A percentile compares a stretch with the other conserved stretches of the same genome.
Conservation (phyloP, 441 rosid genomes). For the Erodium trifolium region DNA sequence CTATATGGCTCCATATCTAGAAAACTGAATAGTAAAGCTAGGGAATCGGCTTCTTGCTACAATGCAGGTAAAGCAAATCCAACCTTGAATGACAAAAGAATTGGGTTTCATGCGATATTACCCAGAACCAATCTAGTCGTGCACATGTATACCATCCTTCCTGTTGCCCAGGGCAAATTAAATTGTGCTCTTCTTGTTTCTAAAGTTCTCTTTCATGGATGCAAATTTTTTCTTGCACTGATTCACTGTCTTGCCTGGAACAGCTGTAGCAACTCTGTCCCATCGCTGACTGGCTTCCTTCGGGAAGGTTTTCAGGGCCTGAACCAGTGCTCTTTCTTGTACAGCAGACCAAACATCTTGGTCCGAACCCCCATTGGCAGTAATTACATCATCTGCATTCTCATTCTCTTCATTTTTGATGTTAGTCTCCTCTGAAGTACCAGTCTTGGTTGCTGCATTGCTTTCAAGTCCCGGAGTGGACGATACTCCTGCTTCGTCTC, state of each 20-base stretch:
- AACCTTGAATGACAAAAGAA: background rate
- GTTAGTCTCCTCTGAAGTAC: too few relatives aligned
- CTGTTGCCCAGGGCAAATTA: slow-evolving; percentile 16
- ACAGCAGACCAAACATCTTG: slow-evolving; percentile 78
- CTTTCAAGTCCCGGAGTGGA: slow-evolving; percentile 21
- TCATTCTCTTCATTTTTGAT: slow-evolving; percentile 31
- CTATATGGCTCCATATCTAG: too few relatives aligned
- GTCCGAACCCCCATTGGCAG: slow-evolving; percentile 21
- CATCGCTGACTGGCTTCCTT: slow-evolving; percentile 83
- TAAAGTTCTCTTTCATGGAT: slow-evolving; percentile 63
- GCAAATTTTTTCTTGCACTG: slow-evolving; percentile 95
- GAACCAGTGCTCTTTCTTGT: slow-evolving; percentile 91
- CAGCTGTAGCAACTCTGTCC: slow-evolving; percentile 94
- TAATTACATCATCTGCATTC: slow-evolving; percentile 9
- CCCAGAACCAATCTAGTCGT: too few relatives aligned
- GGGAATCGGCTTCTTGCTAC: background rate
- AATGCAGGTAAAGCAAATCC: slow-evolving; percentile 8
- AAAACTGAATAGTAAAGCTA: too few relatives aligned
- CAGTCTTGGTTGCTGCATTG: slow-evolving; percentile 21
- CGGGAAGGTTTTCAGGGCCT: slow-evolving; percentile 87
- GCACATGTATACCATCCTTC: too few relatives aligned
- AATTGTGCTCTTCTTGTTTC: slow-evolving; percentile 59
- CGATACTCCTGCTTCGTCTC: slow-evolving; percentile 50
- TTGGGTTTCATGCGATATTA: background rate
- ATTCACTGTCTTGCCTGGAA: slow-evolving; percentile 85